Conservation (phyloP, 768 basidiomycete genomes). For the Trametes meyenii region DNA sequence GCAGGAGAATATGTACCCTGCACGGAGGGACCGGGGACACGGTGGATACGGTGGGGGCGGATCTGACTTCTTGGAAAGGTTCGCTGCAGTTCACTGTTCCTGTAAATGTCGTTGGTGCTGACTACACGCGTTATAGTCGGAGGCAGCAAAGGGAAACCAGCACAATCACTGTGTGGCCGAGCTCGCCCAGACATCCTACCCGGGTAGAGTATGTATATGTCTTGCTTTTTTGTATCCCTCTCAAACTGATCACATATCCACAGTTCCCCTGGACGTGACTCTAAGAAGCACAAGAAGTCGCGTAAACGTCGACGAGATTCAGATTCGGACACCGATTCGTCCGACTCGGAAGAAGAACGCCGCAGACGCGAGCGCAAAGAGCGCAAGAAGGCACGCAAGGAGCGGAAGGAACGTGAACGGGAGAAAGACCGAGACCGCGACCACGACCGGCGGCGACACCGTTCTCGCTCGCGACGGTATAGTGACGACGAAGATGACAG, state of each 20-base stretch:
- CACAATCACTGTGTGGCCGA: constrained; percentile 74
- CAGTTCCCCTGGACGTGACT: constrained; percentile 59
- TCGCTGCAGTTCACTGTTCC: constrained; percentile 25
- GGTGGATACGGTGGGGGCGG: constrained; percentile 39
- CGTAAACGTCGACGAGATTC: constrained; percentile 53
- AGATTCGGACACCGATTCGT: constrained; percentile 48
- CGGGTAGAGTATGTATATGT: constrained; percentile 54
- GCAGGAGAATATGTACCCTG: constrained; percentile 61
- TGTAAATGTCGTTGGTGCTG: constrained; percentile 2
- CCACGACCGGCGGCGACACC: constrained; percentile 32
- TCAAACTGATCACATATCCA: background rate
- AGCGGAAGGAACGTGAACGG: constrained; percentile 50
- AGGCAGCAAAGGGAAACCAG: constrained; percentile 63
- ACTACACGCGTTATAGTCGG: constrained; percentile 51
- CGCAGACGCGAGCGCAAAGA: constrained; percentile 62
- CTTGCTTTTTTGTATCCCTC: background rate
- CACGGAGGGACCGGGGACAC: constrained; percentile 34
- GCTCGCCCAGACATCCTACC: constrained; percentile 71
- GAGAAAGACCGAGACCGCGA: constrained; percentile 34
- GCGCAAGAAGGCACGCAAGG: constrained; percentile 54
- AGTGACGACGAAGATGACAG: constrained; percentile 38
- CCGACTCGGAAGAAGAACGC: constrained; percentile 59
- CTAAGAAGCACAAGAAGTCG: constrained; percentile 57
- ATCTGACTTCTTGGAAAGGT: constrained; percentile 73
- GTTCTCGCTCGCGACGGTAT: constrained; percentile 37